These are phyloP conservation scores for Penicillium cosmopolitanum DNA, from an alignment of 495 filamentous ascomycete species.

Conservation along the genomic window DNA sequence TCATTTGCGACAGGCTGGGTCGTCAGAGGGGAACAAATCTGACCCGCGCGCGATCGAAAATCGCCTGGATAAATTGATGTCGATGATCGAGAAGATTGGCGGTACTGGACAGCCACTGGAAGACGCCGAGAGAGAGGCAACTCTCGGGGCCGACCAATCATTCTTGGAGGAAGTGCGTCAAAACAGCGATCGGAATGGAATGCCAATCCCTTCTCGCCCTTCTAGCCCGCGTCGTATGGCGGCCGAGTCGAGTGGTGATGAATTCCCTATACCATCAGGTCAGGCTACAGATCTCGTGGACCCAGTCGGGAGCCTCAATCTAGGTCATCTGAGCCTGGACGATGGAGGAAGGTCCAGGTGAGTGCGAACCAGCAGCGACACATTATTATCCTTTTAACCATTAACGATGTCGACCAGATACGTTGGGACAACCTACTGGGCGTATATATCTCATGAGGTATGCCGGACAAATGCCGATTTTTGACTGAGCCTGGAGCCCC, in stretches of 20 bases:
- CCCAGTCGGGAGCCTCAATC: conserved; percentile 48
- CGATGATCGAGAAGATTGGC: conserved; percentile 49
- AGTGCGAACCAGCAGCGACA: conserved; percentile 11
- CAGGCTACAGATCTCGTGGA: conserved; percentile 50
- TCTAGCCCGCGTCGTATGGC: conserved; percentile 41
- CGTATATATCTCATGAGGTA: conserved; percentile 56
- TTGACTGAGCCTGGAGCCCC: neutral
- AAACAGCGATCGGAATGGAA: conserved; percentile 20
- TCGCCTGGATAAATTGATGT: conserved; percentile 50
- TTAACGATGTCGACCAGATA: conserved; percentile 35
- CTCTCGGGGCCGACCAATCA: conserved; percentile 28
- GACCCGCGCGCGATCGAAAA: conserved; percentile 45
- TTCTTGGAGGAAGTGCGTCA: conserved; percentile 24
- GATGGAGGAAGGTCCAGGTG: conserved; percentile 51
- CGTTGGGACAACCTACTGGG: conserved; percentile 57
- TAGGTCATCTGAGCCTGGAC: conserved; percentile 52
- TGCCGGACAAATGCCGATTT: neutral
- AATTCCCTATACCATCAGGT: conserved; percentile 51
- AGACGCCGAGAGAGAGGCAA: conserved; percentile 26
- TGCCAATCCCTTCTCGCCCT: conserved; percentile 21
- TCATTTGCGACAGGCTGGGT: conserved; percentile 31
- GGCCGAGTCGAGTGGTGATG: conserved; percentile 44
- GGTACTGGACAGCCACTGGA: conserved; percentile 35
- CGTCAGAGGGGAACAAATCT: conserved; percentile 27
- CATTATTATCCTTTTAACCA: neutral